Base-by-base conservation (phyloP, 371 early-diverging fungal species). In the Lichtheimia hyalospora region DNA sequence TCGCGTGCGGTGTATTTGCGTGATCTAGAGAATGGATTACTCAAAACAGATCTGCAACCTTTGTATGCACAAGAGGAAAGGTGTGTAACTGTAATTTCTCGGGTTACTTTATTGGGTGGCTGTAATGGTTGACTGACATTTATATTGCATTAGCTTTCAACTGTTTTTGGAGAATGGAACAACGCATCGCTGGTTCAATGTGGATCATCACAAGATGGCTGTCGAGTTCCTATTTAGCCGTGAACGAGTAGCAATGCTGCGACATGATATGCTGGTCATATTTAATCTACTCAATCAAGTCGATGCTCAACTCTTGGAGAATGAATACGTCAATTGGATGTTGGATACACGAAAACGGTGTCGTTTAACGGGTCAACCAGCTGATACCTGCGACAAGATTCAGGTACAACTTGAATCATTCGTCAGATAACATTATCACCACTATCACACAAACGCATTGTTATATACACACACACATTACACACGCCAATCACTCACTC, bases 321-420 rank as follows among this genome's bases (percentile, higher is more conserved):
- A 80, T 7, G 85, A 83, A 60, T 85, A 84, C 54, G 63, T 77
- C 42, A 85, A 85, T 49, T 85, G 85, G 85, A 57, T 85, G 50
- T 69, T 85, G 75, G 85, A 85, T 57, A 74, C 75, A 1, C 64
- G 77, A 23, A 66, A 77, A 8, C 66, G 75, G 16, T 85, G 85
- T 41, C 71, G 56, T 14, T 24, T 16, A 3, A 43, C 21, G 20
- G 41, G 42, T 24, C 24, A 25, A 24, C 34, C 53, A 60, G 23
- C 50, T 65, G n/a, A 73, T 16, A 18, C 56, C 15, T 55, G 56
- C 27, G 56, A 55, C 21, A 14, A 43, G 24, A 41, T 55, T 5
- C 42, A 44, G 41, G 44, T 41, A 8, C 56, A 55, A 44, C 56
- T 55, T 8, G 41, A 55, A 25, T 44, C 56, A 3, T 55, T 55